Evolutionary conservation across 768 basidiomycete species (phyloP).

Genomic region (Cyathus striatus): DNA sequence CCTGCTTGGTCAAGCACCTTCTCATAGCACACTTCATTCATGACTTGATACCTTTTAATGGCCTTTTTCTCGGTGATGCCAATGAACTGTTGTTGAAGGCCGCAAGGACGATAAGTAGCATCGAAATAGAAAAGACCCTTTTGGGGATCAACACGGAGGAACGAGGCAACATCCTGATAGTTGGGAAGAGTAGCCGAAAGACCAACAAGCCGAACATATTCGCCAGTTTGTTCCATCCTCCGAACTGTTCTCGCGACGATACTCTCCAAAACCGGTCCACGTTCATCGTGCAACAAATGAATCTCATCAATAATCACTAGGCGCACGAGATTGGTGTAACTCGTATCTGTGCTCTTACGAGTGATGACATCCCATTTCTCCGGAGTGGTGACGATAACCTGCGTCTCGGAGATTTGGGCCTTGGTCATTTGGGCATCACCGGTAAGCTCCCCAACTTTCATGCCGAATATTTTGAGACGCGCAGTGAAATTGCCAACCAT

Average conservation of each 20-base stretch:
- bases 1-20: conserved; percentile 89
- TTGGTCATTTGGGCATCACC: conserved; percentile 99
- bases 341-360: conserved; percentile 93
- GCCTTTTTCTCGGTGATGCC: conserved; percentile 99
- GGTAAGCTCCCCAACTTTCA: conserved; percentile 92
- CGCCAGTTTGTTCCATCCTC: conserved; percentile 89
- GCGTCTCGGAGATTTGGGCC: conserved; percentile 92
- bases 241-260: conserved; percentile 88
- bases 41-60: conserved; percentile 96
- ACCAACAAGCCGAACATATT: conserved; percentile 92
- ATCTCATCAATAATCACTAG: conserved; percentile 99
- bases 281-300: conserved; percentile 94
- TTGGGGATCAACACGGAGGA: conserved; percentile 88
- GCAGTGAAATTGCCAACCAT: conserved; percentile 93
- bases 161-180: conserved; percentile 95
- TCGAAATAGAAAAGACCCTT: conserved; percentile 98
- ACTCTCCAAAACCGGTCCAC: conserved; percentile 92
- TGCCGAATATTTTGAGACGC: conserved; percentile 62
- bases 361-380: conserved; percentile 99
- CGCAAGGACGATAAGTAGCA: conserved; percentile 88
- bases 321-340: conserved; percentile 93
- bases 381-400: conserved; percentile 97
- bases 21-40: conserved; percentile 99
- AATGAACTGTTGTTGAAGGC: conserved; percentile 93
- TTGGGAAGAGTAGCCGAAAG: conserved; percentile 98